These are phyloP conservation scores for Rutstroemia sp. DNA, from an alignment of 2,329 filamentous ascomycete species.

Conservation along the genomic window DNA sequence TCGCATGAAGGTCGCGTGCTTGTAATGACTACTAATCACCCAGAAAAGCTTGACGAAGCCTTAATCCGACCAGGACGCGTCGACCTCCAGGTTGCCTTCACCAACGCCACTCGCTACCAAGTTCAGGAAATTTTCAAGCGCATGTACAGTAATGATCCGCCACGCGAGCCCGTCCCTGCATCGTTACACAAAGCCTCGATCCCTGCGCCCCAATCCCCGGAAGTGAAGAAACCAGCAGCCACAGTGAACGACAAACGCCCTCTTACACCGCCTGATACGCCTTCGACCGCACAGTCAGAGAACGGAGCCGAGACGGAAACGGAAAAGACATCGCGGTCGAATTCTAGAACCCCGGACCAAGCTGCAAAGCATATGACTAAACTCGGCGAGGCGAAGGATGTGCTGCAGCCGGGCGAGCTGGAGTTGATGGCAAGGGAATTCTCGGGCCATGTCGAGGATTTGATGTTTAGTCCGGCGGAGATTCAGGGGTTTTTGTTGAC, in stretches of 20 bases:
- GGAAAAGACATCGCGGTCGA: neutral
- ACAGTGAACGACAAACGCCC: neutral
- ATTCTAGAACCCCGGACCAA: neutral
- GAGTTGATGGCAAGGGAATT: conserved; percentile 34
- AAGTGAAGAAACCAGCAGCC: neutral
- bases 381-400: neutral
- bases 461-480: conserved; percentile 50
- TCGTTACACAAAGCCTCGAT: neutral
- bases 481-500: conserved; percentile 59
- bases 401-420: conserved; percentile 30
- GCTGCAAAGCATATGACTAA: neutral
- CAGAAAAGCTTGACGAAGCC: conserved; percentile 64
- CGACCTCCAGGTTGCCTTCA: conserved; percentile 61
- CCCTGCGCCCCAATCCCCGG: neutral
- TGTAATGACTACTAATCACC: conserved; percentile 77
- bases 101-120: conserved; percentile 46
- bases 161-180: conserved; percentile 9
- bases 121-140: conserved; percentile 51
- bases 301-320: neutral
- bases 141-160: conserved; percentile 44
- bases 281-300: neutral
- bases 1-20: conserved; percentile 72
- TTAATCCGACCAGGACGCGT: conserved; percentile 68
- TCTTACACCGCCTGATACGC: conserved; percentile 17
- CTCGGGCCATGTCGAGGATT: conserved; percentile 43